Base-by-base conservation (phyloP, 768 basidiomycete genomes). In the Cystofilobasidium macerans region DNA sequence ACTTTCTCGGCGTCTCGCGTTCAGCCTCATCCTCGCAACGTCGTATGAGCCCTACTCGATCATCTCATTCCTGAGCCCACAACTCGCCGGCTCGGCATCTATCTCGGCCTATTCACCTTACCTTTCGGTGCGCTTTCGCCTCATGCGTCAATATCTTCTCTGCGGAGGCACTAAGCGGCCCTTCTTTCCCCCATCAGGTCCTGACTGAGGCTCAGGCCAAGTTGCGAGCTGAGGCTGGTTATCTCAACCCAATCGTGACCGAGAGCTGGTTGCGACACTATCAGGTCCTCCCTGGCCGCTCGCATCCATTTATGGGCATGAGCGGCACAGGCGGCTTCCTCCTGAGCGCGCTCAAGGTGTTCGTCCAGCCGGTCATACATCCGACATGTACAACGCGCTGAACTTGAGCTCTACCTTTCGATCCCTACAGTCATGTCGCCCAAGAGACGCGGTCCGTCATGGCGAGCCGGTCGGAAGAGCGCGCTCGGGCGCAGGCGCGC, bases 281-380 rank as follows among this genome's bases (percentile, higher is more conserved):
- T 78, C 64, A 83, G 78, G 86, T 92, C 20, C 80, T 99, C n/a
- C 95, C 95, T 28, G 94, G 95, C 28, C 82, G 95, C 40, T 94
- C 89, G 45, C 95, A 99, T 78, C 95, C 95, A 4, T 84, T 83
- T 69, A 98, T 99, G 95, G 85, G 81, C 64, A 88, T 85, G 66
- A 86, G 88, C 26, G 89, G 89, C 14, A 85, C 86, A 0, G 93
- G 91, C 18, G 94, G 95, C 0, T 95, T 84, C 76, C 77, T 98
- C 51, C 80, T 97, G 35, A 85, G 88, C 72, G 82, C 85, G 22
- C 86, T 84, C n/a, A 89, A 89, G 82, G 84, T 97, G 87, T 92
- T 79, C 51, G 80, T 71, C 38, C 40, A 40, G 28, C n/a, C 48
- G 33, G 30, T 53, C 14, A 33, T 48, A 35, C 33, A 30, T 14